phyloP scores from a whole-genome alignment of 495 filamentous ascomycete genomes.

The Aspergillus egyptiacus region DNA sequence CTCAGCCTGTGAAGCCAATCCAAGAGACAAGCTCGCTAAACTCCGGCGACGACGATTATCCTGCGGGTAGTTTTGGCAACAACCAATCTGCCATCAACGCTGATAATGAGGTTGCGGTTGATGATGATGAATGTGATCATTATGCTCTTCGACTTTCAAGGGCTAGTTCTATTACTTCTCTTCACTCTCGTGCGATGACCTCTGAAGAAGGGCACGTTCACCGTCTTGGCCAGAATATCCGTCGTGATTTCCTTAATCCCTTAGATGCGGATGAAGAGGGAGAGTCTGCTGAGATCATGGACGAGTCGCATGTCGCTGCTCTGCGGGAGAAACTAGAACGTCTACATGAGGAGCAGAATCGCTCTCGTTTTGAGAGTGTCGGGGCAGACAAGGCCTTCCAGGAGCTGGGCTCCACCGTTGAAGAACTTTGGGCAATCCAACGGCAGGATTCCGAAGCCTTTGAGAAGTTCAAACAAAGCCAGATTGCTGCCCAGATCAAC shows the following conservation, averaged over 20 bases:
- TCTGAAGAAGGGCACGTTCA: constrained; percentile 88
- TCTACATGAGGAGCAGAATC: constrained; percentile 52
- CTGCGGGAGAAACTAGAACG: constrained; percentile 60
- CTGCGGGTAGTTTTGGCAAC: constrained; percentile 27
- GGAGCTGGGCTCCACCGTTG: constrained; percentile 51
- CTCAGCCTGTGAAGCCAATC: constrained; percentile 19
- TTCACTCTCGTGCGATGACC: constrained; percentile 70
- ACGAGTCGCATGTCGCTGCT: constrained; percentile 52
- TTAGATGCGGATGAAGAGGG: constrained; percentile 35
- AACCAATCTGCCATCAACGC: constrained; percentile 30
- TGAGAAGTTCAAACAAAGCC: constrained; percentile 59
- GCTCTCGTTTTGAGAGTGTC: constrained; percentile 46
- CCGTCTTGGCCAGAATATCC: constrained; percentile 74
- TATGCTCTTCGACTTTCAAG: constrained; percentile 53
- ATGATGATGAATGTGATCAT: constrained; percentile 46
- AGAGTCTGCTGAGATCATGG: constrained; percentile 32
- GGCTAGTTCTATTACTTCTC: constrained; percentile 69
- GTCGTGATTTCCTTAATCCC: constrained; percentile 58
- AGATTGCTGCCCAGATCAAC: constrained; percentile 61
- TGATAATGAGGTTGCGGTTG: constrained; percentile 36
- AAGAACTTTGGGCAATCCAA: constrained; percentile 46
- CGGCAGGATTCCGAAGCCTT: constrained; percentile 56
- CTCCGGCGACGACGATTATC: constrained; percentile 34
- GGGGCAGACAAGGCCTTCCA: constrained; percentile 56
- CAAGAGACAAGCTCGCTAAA: constrained; percentile 37